Percentiles rank a stretch among this genome's conserved stretches.
These are phyloP conservation scores for Globisporangium polare DNA, from an alignment of 352 stramenopile species.

Conservation along the genomic window DNA sequence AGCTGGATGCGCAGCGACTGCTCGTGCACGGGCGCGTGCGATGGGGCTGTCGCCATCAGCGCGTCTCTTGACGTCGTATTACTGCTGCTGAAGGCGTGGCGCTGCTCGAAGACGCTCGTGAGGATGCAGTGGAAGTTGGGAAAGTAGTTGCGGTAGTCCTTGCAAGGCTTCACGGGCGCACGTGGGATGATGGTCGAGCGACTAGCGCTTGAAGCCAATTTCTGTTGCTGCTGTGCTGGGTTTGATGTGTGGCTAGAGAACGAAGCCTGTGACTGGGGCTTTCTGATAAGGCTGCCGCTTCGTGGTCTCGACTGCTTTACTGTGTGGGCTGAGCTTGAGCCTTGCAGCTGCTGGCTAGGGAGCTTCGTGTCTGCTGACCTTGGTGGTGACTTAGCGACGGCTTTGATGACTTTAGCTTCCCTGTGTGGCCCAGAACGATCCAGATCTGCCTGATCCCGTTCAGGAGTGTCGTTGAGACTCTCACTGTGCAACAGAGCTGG, in stretches of 20 bases:
- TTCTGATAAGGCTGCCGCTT: neutral
- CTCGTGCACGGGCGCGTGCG: slow-evolving; percentile 22
- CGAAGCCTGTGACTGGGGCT: neutral
- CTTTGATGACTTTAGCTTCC: neutral
- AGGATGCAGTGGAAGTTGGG: slow-evolving; percentile 74
- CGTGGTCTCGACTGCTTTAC: neutral
- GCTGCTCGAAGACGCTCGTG: slow-evolving; percentile 66
- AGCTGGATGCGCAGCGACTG: slow-evolving; percentile 60
- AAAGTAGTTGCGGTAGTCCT: slow-evolving; percentile 63
- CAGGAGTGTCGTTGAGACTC: neutral
- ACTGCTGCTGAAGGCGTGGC: slow-evolving; percentile 9
- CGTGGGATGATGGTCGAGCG: slow-evolving; percentile 13
- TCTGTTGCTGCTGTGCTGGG: neutral
- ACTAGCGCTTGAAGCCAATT: neutral
- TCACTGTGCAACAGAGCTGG: neutral
- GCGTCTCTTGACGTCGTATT: slow-evolving; percentile 12
- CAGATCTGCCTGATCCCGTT: neutral
- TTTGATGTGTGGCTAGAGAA: neutral
- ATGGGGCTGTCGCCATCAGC: slow-evolving; percentile 2
- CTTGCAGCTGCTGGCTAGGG: neutral
- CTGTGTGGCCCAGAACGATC: neutral
- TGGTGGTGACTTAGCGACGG: neutral
- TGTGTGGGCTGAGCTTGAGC: neutral
- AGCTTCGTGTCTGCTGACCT: too few species aligned
- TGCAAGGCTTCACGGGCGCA: slow-evolving; percentile 18